Base-by-base conservation (phyloP, 2,329 filamentous ascomycete species). In the Hypoxylon sp. region DNA sequence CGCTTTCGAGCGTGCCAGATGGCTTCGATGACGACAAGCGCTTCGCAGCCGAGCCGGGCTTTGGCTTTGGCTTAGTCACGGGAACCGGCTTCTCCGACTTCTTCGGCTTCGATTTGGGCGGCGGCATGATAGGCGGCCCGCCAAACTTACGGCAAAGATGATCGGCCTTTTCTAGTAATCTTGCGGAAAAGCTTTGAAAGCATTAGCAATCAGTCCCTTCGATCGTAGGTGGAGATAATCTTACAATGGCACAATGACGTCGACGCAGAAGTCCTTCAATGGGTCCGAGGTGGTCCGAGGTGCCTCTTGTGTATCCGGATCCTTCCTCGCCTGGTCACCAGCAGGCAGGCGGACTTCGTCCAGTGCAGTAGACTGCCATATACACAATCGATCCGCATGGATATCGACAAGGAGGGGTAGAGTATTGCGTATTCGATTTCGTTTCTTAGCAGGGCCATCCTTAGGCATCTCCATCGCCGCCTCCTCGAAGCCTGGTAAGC, bases 241-340 rank as follows among this genome's bases (percentile, higher is more conserved):
- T 83, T 80, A 90, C 87, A 95, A 95, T 32, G 92, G 92, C 45
- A 93, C 81, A 70, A 96, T 88, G 40, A 96, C 90, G 74, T 96
- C 92, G 14, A 92, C 83, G 73, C 91, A 95, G 74, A 95, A 96
- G 74, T 91, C 89, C 67, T 85, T 87, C 5, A 94, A 80, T 5
- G 90, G 87, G 73, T 94, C 91, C 0, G 82, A 80, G 18, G 82
- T 80, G 61, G 78, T 69, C 59, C 79, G 81, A 61, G 81, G 80
- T 48, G 78, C 76, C 57, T 75, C 77, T 58, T 78, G 78, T 2
- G 77, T 76, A 42, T 79, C 78, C 2, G 68, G 66, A 1, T 75
- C 70, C 4, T 75, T 70, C 2, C 72, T 74, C 2, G 74, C 67
- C 65, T 86, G 84, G 0, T 83, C 81, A 57, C 86, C 84, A 45